Base-by-base conservation (phyloP, 2,329 filamentous ascomycete species). In the Microcera coccophila region DNA sequence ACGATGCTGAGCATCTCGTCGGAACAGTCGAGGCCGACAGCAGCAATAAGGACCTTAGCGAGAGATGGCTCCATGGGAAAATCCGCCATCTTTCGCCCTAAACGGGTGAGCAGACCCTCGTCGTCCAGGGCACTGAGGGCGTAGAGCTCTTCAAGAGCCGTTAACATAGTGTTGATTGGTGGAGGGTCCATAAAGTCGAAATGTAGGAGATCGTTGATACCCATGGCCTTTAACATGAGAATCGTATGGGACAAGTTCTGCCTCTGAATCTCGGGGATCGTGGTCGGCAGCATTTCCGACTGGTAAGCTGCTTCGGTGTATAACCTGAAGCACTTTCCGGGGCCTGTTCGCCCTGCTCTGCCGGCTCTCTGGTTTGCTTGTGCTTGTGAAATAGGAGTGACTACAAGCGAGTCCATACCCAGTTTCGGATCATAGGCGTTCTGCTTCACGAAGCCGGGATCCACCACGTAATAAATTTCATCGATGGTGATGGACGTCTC, bases 141-240 rank as follows among this genome's bases (percentile, higher is more conserved):
- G 60, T 98, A 98, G 0, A 98, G 75, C 62, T 97, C 93, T 67
- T 98, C 94, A 3, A 98, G 73, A 0, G 93, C 93, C 38, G 90
- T 95, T 50, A 98, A 78, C 89, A 97, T 96, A 11, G 93, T 97
- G 59, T 97, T 96, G 21, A 93, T 93, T 0, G 93, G 93, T 0
- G 93, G 93, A 0, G 93, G 90, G 59, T 98, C 93, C 91, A 98
- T 97, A 59, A 98, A 98, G 67, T 97, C 91, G 59, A 98, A 98
- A 61, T 95, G 90, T 11, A 98, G 76, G 2, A 98, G 74, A 61
- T 98, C 93, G 61, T 98, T 97, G 66, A 98, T 97, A 3, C 94
- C 93, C 90, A 98, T 97, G 0, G 93, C 93, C 64, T 98, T 98
- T 38, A 98, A 78, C 87, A 96, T 95, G 36, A 98, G 76, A 64